phyloP scores from a whole-genome alignment of 2,329 filamentous ascomycete species.

The Ceratocystis lukuohia region DNA sequence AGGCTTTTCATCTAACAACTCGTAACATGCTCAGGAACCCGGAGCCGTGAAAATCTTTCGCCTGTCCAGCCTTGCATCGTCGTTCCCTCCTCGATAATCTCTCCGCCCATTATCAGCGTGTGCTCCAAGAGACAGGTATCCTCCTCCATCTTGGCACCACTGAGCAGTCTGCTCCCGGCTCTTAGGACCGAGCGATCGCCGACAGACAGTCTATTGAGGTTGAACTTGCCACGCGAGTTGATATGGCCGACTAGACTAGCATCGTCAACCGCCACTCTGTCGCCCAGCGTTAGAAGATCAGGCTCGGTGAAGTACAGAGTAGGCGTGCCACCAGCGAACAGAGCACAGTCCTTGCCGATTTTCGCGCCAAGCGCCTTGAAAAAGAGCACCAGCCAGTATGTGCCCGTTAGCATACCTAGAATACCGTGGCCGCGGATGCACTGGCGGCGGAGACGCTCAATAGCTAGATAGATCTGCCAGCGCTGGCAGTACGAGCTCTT shows the following conservation, averaged over 20 bases:
- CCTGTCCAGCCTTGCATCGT: conserved; percentile 45
- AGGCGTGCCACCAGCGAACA: conserved; percentile 41
- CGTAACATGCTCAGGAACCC: conserved; percentile 11
- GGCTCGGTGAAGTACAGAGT: conserved; percentile 44
- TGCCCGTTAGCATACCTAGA: conserved; percentile 40
- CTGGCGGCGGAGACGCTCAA: conserved; percentile 37
- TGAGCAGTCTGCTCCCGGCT: conserved; percentile 38
- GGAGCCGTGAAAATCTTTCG: conserved; percentile 27
- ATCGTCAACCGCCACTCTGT: conserved; percentile 41
- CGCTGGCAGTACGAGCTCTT: conserved; percentile 43
- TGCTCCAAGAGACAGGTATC: conserved; percentile 44
- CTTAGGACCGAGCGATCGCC: conserved; percentile 40
- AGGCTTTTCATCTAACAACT: not conserved
- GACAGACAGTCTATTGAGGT: conserved; percentile 38
- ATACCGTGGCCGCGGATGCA: conserved; percentile 40
- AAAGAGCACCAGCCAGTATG: conserved; percentile 39
- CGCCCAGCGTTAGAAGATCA: conserved; percentile 40
- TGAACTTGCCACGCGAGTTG: conserved; percentile 43
- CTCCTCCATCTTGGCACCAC: conserved; percentile 39
- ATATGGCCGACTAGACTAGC: conserved; percentile 43
- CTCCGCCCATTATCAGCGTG: conserved; percentile 43
- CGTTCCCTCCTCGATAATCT: conserved; percentile 37
- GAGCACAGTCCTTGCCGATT: conserved; percentile 41
- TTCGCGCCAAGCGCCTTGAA: conserved; percentile 40
- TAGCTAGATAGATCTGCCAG: conserved; percentile 41